Conservation (phyloP, 2,329 filamentous ascomycete species). For the Pochonia chlamydosporia region DNA sequence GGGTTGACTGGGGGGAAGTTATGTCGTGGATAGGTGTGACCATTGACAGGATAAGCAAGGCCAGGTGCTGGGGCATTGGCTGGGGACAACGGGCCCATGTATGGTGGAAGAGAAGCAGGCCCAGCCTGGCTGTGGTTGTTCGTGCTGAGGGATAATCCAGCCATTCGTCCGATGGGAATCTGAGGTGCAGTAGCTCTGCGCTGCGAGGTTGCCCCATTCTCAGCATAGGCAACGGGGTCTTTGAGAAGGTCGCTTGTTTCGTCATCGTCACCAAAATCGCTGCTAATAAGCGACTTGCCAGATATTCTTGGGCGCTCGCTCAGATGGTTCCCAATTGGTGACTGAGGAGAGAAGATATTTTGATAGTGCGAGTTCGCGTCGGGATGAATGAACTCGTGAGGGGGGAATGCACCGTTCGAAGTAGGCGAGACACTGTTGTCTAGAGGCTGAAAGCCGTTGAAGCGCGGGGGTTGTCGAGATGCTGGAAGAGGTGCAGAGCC, state of each 20-base stretch:
- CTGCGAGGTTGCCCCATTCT: constrained; percentile 41
- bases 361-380: constrained; percentile 51
- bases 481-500: constrained; percentile 34
- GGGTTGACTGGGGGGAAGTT: constrained; percentile 85
- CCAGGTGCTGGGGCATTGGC: constrained; percentile 31
- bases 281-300: constrained; percentile 68
- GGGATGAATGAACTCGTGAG: constrained; percentile 54
- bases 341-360: constrained; percentile 66
- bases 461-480: constrained; percentile 51
- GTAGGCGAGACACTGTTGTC: constrained; percentile 56
- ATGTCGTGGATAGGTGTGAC: constrained; percentile 53
- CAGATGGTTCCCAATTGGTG: constrained; percentile 66
- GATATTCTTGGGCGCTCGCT: constrained; percentile 53
- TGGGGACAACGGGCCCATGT: constrained; percentile 50
- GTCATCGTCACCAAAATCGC: constrained; percentile 58
- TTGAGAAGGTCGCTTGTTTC: constrained; percentile 68
- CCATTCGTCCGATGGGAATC: constrained; percentile 63
- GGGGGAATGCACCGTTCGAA: constrained; percentile 44
- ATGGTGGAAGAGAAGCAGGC: constrained; percentile 48
- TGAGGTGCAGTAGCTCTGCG: constrained; percentile 69
- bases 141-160: constrained; percentile 65
- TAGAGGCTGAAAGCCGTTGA: constrained; percentile 56
- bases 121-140: constrained; percentile 38
- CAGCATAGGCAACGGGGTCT: constrained; percentile 66
- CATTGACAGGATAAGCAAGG: constrained; percentile 28